Conservation (phyloP, 306 rosid species). For the Acacia acuminata region DNA sequence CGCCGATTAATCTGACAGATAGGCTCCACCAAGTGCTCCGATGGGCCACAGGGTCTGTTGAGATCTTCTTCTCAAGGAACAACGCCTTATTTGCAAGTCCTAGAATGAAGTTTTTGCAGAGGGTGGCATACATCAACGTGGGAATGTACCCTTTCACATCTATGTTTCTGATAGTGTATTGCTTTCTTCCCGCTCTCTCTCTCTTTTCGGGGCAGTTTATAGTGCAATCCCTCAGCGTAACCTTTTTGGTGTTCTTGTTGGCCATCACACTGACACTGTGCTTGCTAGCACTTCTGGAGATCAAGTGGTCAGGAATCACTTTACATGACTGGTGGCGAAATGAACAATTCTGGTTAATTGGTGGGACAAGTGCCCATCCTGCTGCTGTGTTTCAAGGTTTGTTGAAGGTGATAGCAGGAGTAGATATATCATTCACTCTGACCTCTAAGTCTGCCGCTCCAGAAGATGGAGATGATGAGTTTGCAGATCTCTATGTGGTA, state of each 20-base stretch:
- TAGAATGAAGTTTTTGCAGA: conserved; percentile 76
- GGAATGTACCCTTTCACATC: conserved; percentile 96
- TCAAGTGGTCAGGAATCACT: conserved; percentile 85
- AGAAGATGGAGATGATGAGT: conserved; percentile 81
- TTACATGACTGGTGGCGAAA: conserved; percentile 91
- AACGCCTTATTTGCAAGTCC: conserved; percentile 74
- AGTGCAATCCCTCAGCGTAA: conserved; percentile 63
- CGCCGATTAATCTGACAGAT: conserved; percentile 83
- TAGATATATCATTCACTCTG: conserved; percentile 81
- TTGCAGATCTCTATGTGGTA: conserved; percentile 72
- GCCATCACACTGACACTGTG: conserved; percentile 76
- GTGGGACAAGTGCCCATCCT: conserved; percentile 89
- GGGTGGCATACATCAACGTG: conserved; percentile 87
- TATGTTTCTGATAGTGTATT: conserved; percentile 69
- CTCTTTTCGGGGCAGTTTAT: conserved; percentile 82
- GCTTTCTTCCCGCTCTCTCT: conserved; percentile 81
- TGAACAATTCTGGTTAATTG: conserved; percentile 87
- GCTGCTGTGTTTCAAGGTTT: conserved; percentile 84
- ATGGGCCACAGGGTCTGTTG: conserved; percentile 91
- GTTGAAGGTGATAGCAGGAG: conserved; percentile 84
- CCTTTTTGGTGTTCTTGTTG: conserved; percentile 65
- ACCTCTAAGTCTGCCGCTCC: conserved; percentile 76
- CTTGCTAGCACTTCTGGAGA: conserved; percentile 75
- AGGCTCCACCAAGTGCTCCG: conserved; percentile 86
- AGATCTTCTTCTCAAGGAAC: conserved; percentile 82